These are phyloP conservation scores for Coniochaeta sp. DNA, from an alignment of 2,329 filamentous ascomycete genomes.

Conservation along the genomic window DNA sequence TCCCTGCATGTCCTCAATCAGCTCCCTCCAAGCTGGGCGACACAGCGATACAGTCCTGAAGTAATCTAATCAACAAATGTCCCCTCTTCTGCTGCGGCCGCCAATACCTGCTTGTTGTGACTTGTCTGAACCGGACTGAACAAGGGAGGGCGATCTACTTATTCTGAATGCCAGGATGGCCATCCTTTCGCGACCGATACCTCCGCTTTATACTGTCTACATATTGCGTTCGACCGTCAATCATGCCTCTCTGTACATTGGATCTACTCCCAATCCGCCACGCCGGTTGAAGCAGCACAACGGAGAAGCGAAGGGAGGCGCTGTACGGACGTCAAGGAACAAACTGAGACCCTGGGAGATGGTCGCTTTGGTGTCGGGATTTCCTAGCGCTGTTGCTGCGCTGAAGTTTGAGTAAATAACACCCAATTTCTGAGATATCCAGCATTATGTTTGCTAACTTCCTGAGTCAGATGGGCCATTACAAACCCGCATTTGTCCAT, in stretches of 20 bases:
- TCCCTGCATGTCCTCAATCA: background rate
- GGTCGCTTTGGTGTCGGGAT: conserved; percentile 78
- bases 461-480: conserved; percentile 69
- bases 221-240: conserved; percentile 76
- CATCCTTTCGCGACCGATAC: conserved; percentile 52
- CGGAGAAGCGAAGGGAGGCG: conserved; percentile 74
- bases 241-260: conserved; percentile 71
- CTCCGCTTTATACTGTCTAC: conserved; percentile 90
- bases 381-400: conserved; percentile 78
- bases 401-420: conserved; percentile 79
- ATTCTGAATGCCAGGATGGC: conserved; percentile 25
- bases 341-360: conserved; percentile 84
- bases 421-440: background rate
- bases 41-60: too few relatives aligned
- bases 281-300: conserved; percentile 89
- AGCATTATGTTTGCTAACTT: background rate
- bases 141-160: background rate
- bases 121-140: background rate
- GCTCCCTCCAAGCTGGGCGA: too few relatives aligned
- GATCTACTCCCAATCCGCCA: conserved; percentile 82
- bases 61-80: background rate
- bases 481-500: conserved; percentile 75
- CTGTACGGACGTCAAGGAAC: conserved; percentile 61
- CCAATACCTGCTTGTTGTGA: background rate
- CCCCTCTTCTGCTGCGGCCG: background rate